Base-by-base conservation (phyloP, 2,329 filamentous ascomycete species). In the Neonectria neomacrospora region DNA sequence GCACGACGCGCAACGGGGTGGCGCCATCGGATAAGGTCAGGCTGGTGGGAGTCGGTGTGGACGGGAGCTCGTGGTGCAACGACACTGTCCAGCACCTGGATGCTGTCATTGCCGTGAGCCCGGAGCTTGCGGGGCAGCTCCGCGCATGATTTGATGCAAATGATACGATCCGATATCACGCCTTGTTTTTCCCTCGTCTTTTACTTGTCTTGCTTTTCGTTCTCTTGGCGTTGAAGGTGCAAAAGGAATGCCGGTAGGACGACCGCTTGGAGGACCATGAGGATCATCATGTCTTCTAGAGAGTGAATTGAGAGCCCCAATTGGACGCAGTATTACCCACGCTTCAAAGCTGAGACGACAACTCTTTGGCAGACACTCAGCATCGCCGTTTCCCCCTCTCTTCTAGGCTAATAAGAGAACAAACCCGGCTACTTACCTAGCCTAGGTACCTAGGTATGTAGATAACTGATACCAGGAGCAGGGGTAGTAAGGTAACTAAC, bases 1-100 rank as follows among this genome's bases (percentile, higher is more conserved):
- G 75, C 26, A 69, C 53, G 37, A 57, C 61, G 47, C 41, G 53
- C 23, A 39, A 57, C 22, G 64, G 67, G 9, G 63, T 55, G 30
- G 58, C 54, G 32, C 53, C 65, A n/a, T 65, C 66, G 14, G 54
- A 66, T 22, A 74, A 58, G 63, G 61, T 64, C 22, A 71, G 68
- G 26, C 30, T 77, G 47, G 65, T 73, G 30, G 75, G 75, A 22
- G 58, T 69, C 16, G 69, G 67, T 45, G 67, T 69, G 47, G 67
- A 72, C 44, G 67, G 64, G 14, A 59, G 57, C 41, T 74, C 73
- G 37, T 77, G 75, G 75, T 70, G 71, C 65, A 62, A 67, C 30
- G 66, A 75, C 28, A 70, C 74, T n/a, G 66, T 76, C 30, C 67
- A 61, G 61, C 69, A 71, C 28, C 59, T 77, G 47, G 72, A 76